Percentiles rank a stretch among this genome's conserved stretches.
phyloP scores from a whole-genome alignment of 2,329 filamentous ascomycete species.

The Pseudocercospora vitis region DNA sequence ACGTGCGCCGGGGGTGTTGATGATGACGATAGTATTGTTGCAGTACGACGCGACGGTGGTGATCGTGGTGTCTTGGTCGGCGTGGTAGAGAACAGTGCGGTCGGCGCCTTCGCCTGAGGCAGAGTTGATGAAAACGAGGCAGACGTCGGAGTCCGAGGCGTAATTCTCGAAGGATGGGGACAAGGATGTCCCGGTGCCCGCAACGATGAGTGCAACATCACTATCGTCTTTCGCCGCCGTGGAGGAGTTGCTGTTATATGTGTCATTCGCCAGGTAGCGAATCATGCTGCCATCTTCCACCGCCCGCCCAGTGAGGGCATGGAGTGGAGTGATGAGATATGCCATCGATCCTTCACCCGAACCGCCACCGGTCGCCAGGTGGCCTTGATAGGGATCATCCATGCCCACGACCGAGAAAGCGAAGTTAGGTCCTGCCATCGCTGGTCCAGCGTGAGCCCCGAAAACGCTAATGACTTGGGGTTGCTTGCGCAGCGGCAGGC shows the following conservation, averaged over 20 bases:
- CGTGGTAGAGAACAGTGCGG: slow-evolving; percentile 30
- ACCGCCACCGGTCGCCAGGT: slow-evolving; percentile 22
- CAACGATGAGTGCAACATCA: slow-evolving; percentile 9
- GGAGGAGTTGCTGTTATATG: slow-evolving; percentile 16
- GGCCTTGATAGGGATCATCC: slow-evolving; percentile 20
- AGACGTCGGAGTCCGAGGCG: slow-evolving; percentile 29
- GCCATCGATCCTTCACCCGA: slow-evolving; percentile 21
- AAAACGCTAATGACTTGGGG: slow-evolving; percentile 41
- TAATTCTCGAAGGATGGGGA: slow-evolving; percentile 18
- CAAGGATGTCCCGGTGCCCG: slow-evolving; percentile 16
- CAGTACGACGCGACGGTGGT: slow-evolving; percentile 38
- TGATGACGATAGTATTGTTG: slow-evolving; percentile 35
- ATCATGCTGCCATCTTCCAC: slow-evolving; percentile 25
- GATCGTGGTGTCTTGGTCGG: slow-evolving; percentile 31
- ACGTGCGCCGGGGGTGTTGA: slow-evolving; percentile 33
- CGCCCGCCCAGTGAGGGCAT: slow-evolving; percentile 15
- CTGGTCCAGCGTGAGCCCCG: slow-evolving; percentile 31
- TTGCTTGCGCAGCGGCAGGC: slow-evolving; percentile 53
- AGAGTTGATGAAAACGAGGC: slow-evolving; percentile 38
- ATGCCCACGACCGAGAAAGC: slow-evolving; percentile 18
- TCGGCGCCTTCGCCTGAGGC: slow-evolving; percentile 33
- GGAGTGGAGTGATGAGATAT: slow-evolving; percentile 17
- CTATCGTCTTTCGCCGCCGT: background rate
- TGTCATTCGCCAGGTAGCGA: slow-evolving; percentile 44
- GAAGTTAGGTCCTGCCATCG: slow-evolving; percentile 17